phyloP scores from a whole-genome alignment of 2,329 filamentous ascomycete genomes.

The Fusarium nygamai region DNA sequence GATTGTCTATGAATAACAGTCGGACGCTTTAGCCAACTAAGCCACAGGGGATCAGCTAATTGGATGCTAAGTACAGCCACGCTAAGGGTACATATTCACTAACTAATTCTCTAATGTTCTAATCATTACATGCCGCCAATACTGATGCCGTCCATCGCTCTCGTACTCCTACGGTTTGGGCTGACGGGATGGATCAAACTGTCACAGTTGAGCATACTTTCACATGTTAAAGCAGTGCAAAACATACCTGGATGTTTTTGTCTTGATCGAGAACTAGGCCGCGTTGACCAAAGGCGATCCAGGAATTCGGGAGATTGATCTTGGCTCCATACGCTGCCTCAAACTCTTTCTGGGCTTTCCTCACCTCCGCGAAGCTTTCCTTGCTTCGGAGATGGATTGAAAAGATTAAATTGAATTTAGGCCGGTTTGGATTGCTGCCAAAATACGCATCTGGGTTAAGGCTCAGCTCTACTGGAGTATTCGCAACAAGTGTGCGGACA shows the following conservation, averaged over 20 bases:
- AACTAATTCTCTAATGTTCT: rapidly evolving
- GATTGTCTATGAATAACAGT: slow-evolving; percentile 42
- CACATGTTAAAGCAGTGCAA: rapidly evolving
- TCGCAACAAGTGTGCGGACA: neutral
- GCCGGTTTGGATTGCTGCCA: neutral
- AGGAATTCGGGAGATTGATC: neutral
- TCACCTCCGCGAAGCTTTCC: neutral
- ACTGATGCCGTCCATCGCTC: rapidly evolving
- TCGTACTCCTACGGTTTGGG: neutral
- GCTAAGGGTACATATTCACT: rapidly evolving
- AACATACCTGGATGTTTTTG: neutral
- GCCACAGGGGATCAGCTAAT: slow-evolving; percentile 35
- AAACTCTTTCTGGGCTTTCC: neutral
- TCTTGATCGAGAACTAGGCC: neutral
- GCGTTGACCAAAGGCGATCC: neutral
- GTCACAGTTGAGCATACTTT: rapidly evolving
- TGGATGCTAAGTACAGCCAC: rapidly evolving
- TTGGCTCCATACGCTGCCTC: neutral
- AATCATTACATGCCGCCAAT: neutral
- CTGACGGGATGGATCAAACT: neutral
- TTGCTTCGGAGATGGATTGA: neutral
- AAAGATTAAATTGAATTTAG: neutral
- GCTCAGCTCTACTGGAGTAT: neutral
- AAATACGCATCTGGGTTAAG: neutral
- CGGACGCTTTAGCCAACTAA: slow-evolving; percentile 42